Evolutionary conservation across 129 eudicot genomes (phyloP), one percentile per base, ranked within the genome.

Genomic region (Centella asiatica): DNA sequence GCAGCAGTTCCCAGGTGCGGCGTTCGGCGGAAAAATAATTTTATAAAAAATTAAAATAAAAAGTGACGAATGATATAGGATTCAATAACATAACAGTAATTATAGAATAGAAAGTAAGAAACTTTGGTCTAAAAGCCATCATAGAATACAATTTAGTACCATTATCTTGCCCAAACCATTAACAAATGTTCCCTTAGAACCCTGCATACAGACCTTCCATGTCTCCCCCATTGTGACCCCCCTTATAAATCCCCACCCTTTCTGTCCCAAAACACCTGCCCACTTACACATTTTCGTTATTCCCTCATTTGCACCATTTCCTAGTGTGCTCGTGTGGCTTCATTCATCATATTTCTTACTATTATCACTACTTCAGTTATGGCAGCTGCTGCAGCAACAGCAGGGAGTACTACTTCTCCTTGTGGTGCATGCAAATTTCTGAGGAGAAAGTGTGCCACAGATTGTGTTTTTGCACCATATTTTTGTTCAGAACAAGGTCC

Each of bases 401-500:
- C 63, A 34, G 96, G 83, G 44, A 31, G 57, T 29, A 63, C 75
- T 9, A 88, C 95, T 9, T 88, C 99, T 0, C 99, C 99, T 44
- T 93, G 99, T 70, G 99, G 99, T 57, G 99, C 99, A 64, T 93
- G 99, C 89, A 93, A 93, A 81, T 93, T 93, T 61, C 73, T 93
- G 28, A 71, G 99, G 66, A 73, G 99, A 56, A 93, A 93, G 58
- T 93, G 99, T 78, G 95, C 99, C 5, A 58, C 85, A 0, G 96
- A 88, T 47, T 93, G 99, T 62, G 62, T 93, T 12, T 93, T 93
- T 53, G 99, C 96, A 4, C 99, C 99, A 0, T 93, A 93, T 52
- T 93, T 93, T 68, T 84, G 99, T 69, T 85, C 95, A 2, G 99
- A 93, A 66, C 99, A 85, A 70, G 99, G 99, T 1, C 96, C 96